These are phyloP conservation scores for Boletus vinaceobasis DNA, from an alignment of 768 basidiomycete genomes.

Conservation along the genomic window DNA sequence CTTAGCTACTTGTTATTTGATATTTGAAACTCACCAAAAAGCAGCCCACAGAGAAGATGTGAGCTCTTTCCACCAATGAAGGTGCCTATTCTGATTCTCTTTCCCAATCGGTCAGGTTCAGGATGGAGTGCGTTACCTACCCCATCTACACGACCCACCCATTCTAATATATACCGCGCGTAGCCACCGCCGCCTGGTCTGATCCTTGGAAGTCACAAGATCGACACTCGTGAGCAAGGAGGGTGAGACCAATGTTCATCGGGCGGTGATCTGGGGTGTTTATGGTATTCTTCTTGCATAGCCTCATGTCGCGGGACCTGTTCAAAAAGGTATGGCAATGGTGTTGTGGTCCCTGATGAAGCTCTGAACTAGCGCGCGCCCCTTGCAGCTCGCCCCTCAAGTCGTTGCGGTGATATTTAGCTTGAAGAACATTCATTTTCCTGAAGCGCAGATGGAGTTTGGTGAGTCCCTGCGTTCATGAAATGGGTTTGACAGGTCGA, in stretches of 20 bases:
- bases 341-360: not conserved
- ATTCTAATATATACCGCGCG: not conserved
- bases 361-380: constrained; percentile 13
- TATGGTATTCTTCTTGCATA: constrained; percentile 10
- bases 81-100: constrained; percentile 32
- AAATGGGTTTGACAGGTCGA: not conserved
- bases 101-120: constrained; percentile 37
- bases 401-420: constrained; percentile 45
- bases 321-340: constrained; percentile 16
- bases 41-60: constrained; percentile 26
- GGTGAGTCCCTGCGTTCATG: constrained; percentile 6
- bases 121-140: constrained; percentile 34
- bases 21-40: constrained; percentile 31
- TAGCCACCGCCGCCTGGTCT: constrained; percentile 6
- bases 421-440: constrained; percentile 35
- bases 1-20: not conserved
- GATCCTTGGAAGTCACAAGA: constrained; percentile 5
- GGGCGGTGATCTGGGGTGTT: not conserved
- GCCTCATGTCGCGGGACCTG: constrained; percentile 33
- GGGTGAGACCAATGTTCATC: constrained; percentile 14
- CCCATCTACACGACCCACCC: not conserved
- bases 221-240: constrained; percentile 13
- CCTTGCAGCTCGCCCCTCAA: constrained; percentile 39
- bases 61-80: constrained; percentile 24
- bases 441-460: constrained; percentile 1